These are phyloP conservation scores for Xerocomus amazonicus DNA, from an alignment of 1,284 basidiomycete genomes.

Conservation along the genomic window DNA sequence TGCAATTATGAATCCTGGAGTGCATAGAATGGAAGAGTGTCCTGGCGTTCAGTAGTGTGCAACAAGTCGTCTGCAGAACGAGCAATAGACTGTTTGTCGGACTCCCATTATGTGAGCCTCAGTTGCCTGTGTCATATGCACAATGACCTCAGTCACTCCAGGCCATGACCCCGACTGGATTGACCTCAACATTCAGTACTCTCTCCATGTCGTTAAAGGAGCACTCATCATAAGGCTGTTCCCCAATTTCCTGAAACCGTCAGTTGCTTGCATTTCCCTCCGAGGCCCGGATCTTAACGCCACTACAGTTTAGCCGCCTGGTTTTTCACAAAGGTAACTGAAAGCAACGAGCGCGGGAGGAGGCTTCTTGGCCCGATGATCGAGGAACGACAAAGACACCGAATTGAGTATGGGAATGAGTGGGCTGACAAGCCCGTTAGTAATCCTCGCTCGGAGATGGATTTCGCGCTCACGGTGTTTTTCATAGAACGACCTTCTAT, in stretches of 20 bases:
- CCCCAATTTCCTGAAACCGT: constrained; percentile 40
- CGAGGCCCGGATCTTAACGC: not conserved
- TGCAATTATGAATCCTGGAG: not conserved
- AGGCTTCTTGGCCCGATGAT: constrained; percentile 36
- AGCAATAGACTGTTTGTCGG: constrained; percentile 41
- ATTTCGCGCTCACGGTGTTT: not conserved
- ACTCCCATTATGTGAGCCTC: constrained; percentile 22
- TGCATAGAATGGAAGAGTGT: constrained; percentile 32
- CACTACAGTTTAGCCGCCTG: constrained; percentile 2
- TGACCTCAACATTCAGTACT: constrained; percentile 35
- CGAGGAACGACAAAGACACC: constrained; percentile 34
- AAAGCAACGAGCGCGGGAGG: constrained; percentile 4
- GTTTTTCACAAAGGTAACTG: not conserved
- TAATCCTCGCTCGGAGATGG: not conserved
- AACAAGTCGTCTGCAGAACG: constrained; percentile 32
- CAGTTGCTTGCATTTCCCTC: constrained; percentile 4
- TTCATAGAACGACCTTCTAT: constrained; percentile 2
- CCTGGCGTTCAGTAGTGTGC: constrained; percentile 15
- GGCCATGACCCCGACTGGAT: constrained; percentile 33
- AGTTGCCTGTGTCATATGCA: too few relatives aligned
- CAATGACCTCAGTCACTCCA: not conserved
- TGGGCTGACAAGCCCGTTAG: constrained; percentile 39
- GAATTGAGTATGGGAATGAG: constrained; percentile 34
- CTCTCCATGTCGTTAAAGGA: constrained; percentile 32
- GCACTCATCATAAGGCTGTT: constrained; percentile 31